Conservation (phyloP, 2,329 filamentous ascomycete species). For the Bipolaris gigantea region DNA sequence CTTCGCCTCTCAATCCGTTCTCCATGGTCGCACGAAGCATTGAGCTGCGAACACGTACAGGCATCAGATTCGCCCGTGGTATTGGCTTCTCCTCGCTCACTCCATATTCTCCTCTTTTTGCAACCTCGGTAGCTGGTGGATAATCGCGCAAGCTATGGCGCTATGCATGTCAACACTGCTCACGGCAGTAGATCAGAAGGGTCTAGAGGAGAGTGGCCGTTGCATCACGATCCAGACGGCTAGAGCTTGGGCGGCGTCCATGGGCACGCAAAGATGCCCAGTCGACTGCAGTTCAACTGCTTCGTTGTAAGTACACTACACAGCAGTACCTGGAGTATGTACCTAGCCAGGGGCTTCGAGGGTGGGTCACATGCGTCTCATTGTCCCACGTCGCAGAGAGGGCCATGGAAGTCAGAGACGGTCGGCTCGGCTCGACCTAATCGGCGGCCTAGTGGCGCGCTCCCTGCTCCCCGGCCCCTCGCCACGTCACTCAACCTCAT, state of each 20-base stretch:
- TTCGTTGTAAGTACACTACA: constrained; percentile 9
- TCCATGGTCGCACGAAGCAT: constrained; percentile 18
- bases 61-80: constrained; percentile 28
- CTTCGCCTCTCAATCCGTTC: constrained; percentile 12
- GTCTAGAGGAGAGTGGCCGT: constrained; percentile 5
- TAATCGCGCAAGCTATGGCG: constrained; percentile 20
- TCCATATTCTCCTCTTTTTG: constrained; percentile 6
- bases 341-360: constrained; percentile 16
- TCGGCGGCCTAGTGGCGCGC: constrained; percentile 13
- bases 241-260: constrained; percentile 9
- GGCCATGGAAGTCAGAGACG: constrained; percentile 21
- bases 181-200: constrained; percentile 13
- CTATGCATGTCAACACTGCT: constrained; percentile 34
- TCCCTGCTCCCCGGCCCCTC: constrained; percentile 18
- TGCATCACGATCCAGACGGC: constrained; percentile 7
- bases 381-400: constrained; percentile 31
- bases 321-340: neutral
- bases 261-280: constrained; percentile 1
- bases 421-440: constrained; percentile 28
- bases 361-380: constrained; percentile 19
- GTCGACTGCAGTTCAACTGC: constrained; percentile 13
- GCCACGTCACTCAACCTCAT: constrained; percentile 38
- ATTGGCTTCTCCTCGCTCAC: neutral
- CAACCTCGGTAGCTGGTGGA: constrained; percentile 39
- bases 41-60: constrained; percentile 38